These are phyloP conservation scores for Arabis alpina DNA, from an alignment of 345 rosid species.

Conservation along the genomic window DNA sequence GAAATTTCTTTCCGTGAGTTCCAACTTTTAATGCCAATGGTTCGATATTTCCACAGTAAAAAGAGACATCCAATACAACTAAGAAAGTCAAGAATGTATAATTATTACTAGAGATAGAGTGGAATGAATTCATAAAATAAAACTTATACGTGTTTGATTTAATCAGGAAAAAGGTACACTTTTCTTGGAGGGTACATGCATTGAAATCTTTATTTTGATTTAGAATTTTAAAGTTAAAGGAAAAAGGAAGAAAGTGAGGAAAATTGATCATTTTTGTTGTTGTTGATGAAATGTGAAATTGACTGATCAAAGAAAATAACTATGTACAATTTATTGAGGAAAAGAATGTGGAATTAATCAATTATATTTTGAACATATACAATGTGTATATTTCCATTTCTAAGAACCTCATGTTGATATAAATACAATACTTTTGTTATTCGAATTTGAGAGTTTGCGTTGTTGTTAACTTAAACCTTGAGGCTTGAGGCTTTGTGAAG, in stretches of 20 bases:
- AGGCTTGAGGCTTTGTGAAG: too few relatives aligned
- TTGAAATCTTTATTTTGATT: constrained; percentile 52
- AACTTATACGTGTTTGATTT: constrained; percentile 51
- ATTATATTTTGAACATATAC: too few relatives aligned
- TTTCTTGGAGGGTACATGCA: constrained; percentile 59
- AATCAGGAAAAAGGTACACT: constrained; percentile 47
- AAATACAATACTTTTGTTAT: too few relatives aligned
- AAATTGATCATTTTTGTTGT: neutral
- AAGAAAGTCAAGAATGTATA: constrained; percentile 13
- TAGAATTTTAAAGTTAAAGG: constrained; percentile 27
- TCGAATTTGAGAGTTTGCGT: too few relatives aligned
- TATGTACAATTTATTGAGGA: too few relatives aligned
- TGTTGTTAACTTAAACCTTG: too few relatives aligned
- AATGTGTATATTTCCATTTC: neutral
- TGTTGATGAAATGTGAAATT: too few relatives aligned
- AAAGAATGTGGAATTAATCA: too few relatives aligned
- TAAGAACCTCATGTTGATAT: too few relatives aligned
- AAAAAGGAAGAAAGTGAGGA: neutral
- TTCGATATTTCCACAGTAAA: constrained; percentile 14
- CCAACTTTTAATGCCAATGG: constrained; percentile 14
- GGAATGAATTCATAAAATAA: constrained; percentile 43
- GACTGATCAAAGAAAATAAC: too few relatives aligned
- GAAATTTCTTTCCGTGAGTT: constrained; percentile 22
- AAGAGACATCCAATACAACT: constrained; percentile 18
- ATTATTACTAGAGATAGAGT: constrained; percentile 34